Evolutionary conservation across 139 green algal species (phyloP), one percentile per base, ranked within the genome.

Genomic region (Auxenochlorella protothecoides): DNA sequence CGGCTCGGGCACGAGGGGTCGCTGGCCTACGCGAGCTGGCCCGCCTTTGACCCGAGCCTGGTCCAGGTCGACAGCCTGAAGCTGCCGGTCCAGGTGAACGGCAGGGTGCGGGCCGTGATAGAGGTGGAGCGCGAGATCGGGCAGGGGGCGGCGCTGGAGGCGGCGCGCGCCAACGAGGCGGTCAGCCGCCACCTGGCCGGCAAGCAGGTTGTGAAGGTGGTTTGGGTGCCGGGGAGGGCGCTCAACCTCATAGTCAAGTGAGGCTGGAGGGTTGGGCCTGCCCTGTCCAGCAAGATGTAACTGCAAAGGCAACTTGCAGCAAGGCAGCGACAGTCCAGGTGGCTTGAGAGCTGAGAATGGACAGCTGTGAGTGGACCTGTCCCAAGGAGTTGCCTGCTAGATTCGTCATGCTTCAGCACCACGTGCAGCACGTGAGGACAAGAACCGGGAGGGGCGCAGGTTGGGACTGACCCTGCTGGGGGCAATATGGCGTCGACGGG

Each of bases 171-270:
- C 62, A 6, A 84, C 53, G 44, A 68, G 3, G 82, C 81, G 16
- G 83, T 93, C 61, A 64, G 81, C 51, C 90, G 89, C 61, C 84
- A 68, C 74, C 78, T 90, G 56, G 85, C 85, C 0, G 92, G 89
- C 56, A 94, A 95, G 79, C 72, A 83, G 5, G 74, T 98, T 53
- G 92, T 91, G 68, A 99, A 98, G 81, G 76, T 96, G 55, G 96
- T 99, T 53, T 99, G 90, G 77, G 87, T 96, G 68, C 78, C 85
- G 0, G 87, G 86, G 3, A 94, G 92, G 74, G 98, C 99, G 65
- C 76, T 99, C 6, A 99, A 99, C 83, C 73, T 99, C 57, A 90
- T 99, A 9, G 78, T 77, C 52, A 57, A 68, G 62, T 44, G 27
- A 44, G 27, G 27, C 27, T 44, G 27, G 0, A 44, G 27, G 27